Conservation (phyloP, 2,329 filamentous ascomycete species). For the Aspergillus tubingensis region DNA sequence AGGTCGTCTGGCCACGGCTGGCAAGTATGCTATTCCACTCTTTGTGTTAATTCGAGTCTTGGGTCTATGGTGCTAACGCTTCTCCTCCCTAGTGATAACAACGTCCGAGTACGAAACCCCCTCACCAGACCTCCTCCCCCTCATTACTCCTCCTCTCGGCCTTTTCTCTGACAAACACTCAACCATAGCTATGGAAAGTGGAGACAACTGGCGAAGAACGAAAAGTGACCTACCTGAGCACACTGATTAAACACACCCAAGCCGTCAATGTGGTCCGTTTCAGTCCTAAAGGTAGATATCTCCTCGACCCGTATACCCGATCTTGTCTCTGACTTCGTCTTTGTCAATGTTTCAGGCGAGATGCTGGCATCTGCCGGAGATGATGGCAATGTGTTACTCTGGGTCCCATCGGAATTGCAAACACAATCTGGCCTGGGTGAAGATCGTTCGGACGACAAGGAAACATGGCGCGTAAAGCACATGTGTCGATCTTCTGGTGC, state of each 20-base stretch:
- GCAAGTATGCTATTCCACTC: conserved; percentile 57
- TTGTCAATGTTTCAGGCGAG: conserved; percentile 65
- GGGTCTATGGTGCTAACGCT: conserved; percentile 14
- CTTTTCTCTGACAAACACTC: conserved; percentile 40
- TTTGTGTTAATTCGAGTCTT: background rate
- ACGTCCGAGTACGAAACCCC: conserved; percentile 71
- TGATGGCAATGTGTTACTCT: conserved; percentile 94
- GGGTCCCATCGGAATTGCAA: conserved; percentile 82
- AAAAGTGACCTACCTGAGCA: conserved; percentile 88
- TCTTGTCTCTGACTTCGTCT: background rate
- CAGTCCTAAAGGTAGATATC: conserved; percentile 76
- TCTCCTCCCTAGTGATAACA: conserved; percentile 66
- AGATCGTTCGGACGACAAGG: conserved; percentile 87
- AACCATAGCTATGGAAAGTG: conserved; percentile 79
- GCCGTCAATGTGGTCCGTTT: conserved; percentile 98
- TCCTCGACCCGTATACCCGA: background rate
- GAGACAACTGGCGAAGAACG: conserved; percentile 81
- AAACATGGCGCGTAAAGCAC: conserved; percentile 94
- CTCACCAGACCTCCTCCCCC: conserved; percentile 16
- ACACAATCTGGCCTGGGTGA: conserved; percentile 71
- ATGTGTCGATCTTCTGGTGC: conserved; percentile 95
- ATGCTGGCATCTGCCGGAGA: conserved; percentile 92
- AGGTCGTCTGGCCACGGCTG: conserved; percentile 86
- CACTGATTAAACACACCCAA: conserved; percentile 89
- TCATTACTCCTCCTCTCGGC: conserved; percentile 12